Evolutionary conservation across 345 rosid species (phyloP), one percentile per base, ranked within the genome.

Genomic region (Cochlearia excelsa): DNA sequence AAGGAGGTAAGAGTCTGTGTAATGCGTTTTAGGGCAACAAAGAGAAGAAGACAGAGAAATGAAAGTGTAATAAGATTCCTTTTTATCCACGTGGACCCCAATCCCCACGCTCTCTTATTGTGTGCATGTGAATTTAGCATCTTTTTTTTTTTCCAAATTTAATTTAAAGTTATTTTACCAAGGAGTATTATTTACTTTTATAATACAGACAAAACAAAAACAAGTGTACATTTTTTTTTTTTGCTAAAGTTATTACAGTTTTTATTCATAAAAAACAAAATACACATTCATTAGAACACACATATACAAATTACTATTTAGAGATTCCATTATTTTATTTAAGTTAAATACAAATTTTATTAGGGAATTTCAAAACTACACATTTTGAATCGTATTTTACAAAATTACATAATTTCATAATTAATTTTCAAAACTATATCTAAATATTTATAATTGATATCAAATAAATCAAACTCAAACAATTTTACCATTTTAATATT

Each of bases 121-220:
- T 59, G 66, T 71, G 70, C 75, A 65, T 71, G 75, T 71, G 75
- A 71, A 64, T 61, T 71, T 65, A 57, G 66, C 70, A 71, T 65
- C 75, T 71, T 39, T n/a, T 11, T 27, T 26, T 8, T 27, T 42
- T 26, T 10, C 1, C 2, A 64, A 30, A 57, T 43, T 23, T 51
- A 50, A 57, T 34, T 6, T 27, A 2, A 43, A 30, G 64, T 71
- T 58, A 59, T 58, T 31, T 52, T 58, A 71, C 60, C 75, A 64
- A 71, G 51, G 57, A 40, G 37, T 34, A 34, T 6, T 34, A 3
- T 34, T 34, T 34, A 34, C 6, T 34, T 26, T 64, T 51, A 16
- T 49, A 49, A 29, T 57, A 70, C 57, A 62, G 54, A 70, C 59
- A 64, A 57, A 63, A 69, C 45, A n/a, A 60, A 47, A 29, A 60